Base-by-base conservation (phyloP, 2,329 filamentous ascomycete species). In the Blumeria graminis region DNA sequence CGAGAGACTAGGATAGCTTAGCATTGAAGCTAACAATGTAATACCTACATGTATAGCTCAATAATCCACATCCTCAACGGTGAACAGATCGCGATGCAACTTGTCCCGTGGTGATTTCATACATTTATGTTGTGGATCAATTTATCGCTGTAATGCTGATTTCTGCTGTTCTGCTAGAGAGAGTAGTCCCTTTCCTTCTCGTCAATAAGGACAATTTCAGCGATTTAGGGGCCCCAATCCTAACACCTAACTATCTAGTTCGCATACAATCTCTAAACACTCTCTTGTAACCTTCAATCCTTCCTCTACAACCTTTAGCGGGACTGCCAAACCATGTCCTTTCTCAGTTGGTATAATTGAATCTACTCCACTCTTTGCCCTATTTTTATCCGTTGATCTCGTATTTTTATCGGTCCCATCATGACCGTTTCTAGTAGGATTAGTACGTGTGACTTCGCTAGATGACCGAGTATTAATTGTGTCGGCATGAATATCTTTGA, bases 271-370 rank as follows among this genome's bases (percentile, higher is more conserved):
- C 60, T 80, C 77, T 45, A 82, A 68, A 60, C 74, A 74, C 62
- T 81, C 77, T 57, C 74, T 71, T 33, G 78, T 78, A 35, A 76
- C 70, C 60, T 72, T 73, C n/a, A 82, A 69, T 4, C 78, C 77
- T 61, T 83, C 76, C 32, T 81, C 76, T 13, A 82, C 68, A n/a
- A 81, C 77, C 1, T 70, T 64, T 56, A 74, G 71, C 11, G 81
- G 79, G 45, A 83, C 66, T 35, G 78, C 79, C 13, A 82, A 71
- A 61, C 66, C 71, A 16, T 51, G 55, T 4, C 62, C 62, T 7
- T 50, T 56, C 33, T 64, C 56, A 28, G 63, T 60, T 55, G 58
- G 57, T 16, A 61, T 61, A 28, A 53, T 58, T 41, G 56, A 52
- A 11, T 39, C 57, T n/a, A 45, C 41, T 38, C 58, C 50, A 35